Evolutionary conservation across 2,329 filamentous ascomycete species (phyloP), one percentile per base, ranked within the genome.

Genomic region (Epichloe sp.): DNA sequence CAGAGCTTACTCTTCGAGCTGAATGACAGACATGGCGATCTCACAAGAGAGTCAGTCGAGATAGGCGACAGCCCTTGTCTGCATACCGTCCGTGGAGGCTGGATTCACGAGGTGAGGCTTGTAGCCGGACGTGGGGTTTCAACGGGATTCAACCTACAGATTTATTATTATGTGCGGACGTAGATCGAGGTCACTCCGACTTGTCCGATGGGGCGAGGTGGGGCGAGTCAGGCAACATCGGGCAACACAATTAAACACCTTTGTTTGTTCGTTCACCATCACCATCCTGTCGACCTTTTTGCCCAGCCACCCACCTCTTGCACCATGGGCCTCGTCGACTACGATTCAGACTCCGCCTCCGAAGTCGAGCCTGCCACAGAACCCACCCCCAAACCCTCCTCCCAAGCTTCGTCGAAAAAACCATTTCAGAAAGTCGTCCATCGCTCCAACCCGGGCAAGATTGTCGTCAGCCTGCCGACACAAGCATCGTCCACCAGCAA

Each of bases 341-440:
- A 94, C 61, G 46, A 23, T 21, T 90, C 51, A 38, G 51, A 49
- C 42, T 56, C 87, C 4, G 88, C 90, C 64, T 74, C 74, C 15
- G 83, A 86, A 50, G 53, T 67, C 38, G 65, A 67, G 52, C 53
- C 60, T 17, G 58, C 60, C 6, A 35, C 52, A 46, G 60, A 63
- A 52, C 60, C 62, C 7, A 57, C 44, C 50, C 63, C 21, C 65
- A 71, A 59, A 57, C 54, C 57, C 50, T 59, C 52, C 41, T 59
- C 53, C 41, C 57, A 47, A 37, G 52, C 62, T 55, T 21, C 31
- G 63, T 41, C 38, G 21, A 78, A 87, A 87, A 77, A 83, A 53
- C 70, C 79, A 17, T 85, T 89, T 63, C 83, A 85, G 61, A 90
- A 89, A 66, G 80, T 93, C 51, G 80, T 95, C 67, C 85, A 93